Percentiles rank a stretch among this genome's conserved stretches.
Evolutionary conservation across 805 yeast species (phyloP).

Genomic region (Saccharomycopsis olivae): DNA sequence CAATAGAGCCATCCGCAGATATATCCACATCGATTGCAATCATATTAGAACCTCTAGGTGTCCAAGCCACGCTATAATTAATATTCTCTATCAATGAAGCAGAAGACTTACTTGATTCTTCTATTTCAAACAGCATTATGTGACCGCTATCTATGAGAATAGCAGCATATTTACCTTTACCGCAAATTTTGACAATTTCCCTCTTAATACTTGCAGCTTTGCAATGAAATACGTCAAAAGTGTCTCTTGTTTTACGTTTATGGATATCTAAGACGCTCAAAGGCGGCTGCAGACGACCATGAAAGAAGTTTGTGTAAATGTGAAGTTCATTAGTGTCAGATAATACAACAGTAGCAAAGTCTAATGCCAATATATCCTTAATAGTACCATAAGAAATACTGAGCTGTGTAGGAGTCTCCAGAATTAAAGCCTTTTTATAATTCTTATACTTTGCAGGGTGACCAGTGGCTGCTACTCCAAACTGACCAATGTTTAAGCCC

Average conservation of each 20-base stretch:
- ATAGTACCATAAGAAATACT: constrained; percentile 38
- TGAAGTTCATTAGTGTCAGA: constrained; percentile 49
- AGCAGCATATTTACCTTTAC: constrained; percentile 34
- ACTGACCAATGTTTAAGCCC: constrained; percentile 79
- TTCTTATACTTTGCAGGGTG: constrained; percentile 21
- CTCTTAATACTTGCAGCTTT: constrained; percentile 33
- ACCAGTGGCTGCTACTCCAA: constrained; percentile 39
- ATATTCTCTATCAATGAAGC: constrained; percentile 30
- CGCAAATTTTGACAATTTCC: constrained; percentile 25
- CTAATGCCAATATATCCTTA: constrained; percentile 51
- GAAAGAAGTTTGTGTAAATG: constrained; percentile 47
- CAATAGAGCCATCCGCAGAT: constrained; percentile 55
- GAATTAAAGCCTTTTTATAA: constrained; percentile 28
- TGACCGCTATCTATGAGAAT: constrained; percentile 53
- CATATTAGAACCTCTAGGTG: constrained; percentile 45
- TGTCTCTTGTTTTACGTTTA: constrained; percentile 24
- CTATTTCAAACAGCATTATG: constrained; percentile 31
- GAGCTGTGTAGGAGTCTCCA: constrained; percentile 29
- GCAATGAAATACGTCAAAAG: constrained; percentile 46
- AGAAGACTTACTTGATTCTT: constrained; percentile 23
- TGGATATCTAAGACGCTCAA: no score
- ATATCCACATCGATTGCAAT: constrained; percentile 58
- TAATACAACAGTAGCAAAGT: constrained; percentile 57
- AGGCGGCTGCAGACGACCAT: constrained; percentile 35
- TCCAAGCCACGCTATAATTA: constrained; percentile 48